Evolutionary conservation across 116 monocot genomes (phyloP), one percentile per base, ranked within the genome.

Genomic region (Phalaenopsis hybrid): DNA sequence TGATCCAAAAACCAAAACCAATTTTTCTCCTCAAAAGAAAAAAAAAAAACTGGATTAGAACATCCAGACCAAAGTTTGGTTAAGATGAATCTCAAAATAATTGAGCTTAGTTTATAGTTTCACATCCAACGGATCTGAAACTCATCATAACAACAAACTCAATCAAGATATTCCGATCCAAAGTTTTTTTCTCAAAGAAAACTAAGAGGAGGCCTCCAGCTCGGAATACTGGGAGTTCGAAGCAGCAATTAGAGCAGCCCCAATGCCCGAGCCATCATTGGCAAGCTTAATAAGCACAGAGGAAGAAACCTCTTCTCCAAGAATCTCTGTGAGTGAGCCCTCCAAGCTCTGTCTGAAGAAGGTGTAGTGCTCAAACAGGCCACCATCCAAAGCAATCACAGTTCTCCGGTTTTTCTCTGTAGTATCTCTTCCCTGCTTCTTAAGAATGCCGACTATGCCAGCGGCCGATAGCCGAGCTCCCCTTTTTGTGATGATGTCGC

Each of bases 251-350:
- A 93, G 87, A 57, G 93, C 79, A 2, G 93, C 90, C 18, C 92
- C 92, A 49, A 90, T 80, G 74, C 92, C 92, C 8, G 92, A 93
- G 11, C 92, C 89, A 61, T 93, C 92, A 4, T 81, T 88, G n/a
- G 88, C 88, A 21, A 80, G 90, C 45, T 81, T 82, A 70, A 91
- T 45, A 0, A 89, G 79, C 8, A 93, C 85, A 37, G 81, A 67
- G 17, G 79, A n/a, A 0, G 89, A 44, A 11, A 61, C 88, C 49
- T 87, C 89, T 8, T 83, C 85, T 17, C 93, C 93, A 7, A 93
- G 87, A 78, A 93, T 84, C 72, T 91, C 91, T 1, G 57, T 74
- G 0, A 93, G 74, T 12, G 91, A 91, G 82, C 76, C 86, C 57
- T 89, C 79, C 81, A 93, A 23, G 78, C 79, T 88, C 46, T 89